These are phyloP conservation scores for Sugiyamaella valdiviana DNA, from an alignment of 805 yeast genomes.

Conservation along the genomic window DNA sequence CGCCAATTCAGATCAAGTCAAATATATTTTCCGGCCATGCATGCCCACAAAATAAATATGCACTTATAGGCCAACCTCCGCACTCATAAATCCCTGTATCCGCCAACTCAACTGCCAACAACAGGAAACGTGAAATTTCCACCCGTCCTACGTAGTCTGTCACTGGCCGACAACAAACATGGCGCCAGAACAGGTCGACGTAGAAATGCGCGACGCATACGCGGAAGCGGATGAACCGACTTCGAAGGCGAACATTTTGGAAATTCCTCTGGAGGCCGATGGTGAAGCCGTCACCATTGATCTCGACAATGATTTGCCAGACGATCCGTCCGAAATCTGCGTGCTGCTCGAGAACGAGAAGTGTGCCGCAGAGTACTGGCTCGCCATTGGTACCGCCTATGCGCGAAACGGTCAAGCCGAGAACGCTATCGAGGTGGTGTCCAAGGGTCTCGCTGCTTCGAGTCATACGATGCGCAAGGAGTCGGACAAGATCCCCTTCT, in stretches of 20 bases:
- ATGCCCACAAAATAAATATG: background rate
- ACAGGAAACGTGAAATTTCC: background rate
- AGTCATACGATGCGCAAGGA: slow-evolving; percentile 14
- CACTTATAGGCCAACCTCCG: no score
- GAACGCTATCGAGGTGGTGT: slow-evolving; percentile 60
- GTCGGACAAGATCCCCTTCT: slow-evolving; percentile 46
- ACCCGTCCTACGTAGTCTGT: background rate
- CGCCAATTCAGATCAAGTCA: background rate
- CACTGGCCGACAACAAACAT: background rate
- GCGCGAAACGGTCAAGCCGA: slow-evolving; percentile 50
- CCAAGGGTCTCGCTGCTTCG: slow-evolving; percentile 46
- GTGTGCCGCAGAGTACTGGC: slow-evolving; percentile 74
- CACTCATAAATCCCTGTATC: background rate
- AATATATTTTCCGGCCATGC: background rate
- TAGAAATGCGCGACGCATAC: slow-evolving; percentile 6
- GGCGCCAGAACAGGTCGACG: slow-evolving; percentile 9
- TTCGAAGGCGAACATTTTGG: slow-evolving; percentile 35
- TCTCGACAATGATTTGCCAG: slow-evolving; percentile 74
- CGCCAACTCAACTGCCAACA: background rate
- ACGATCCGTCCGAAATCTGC: slow-evolving; percentile 79
- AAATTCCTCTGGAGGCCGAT: slow-evolving; percentile 65
- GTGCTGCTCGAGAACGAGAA: slow-evolving; percentile 74
- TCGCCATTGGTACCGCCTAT: slow-evolving; percentile 75
- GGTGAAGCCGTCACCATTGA: slow-evolving; percentile 86
- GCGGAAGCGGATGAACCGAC: background rate